phyloP scores from a whole-genome alignment of 805 yeast species.

The Saccharomycopsis sp. region DNA sequence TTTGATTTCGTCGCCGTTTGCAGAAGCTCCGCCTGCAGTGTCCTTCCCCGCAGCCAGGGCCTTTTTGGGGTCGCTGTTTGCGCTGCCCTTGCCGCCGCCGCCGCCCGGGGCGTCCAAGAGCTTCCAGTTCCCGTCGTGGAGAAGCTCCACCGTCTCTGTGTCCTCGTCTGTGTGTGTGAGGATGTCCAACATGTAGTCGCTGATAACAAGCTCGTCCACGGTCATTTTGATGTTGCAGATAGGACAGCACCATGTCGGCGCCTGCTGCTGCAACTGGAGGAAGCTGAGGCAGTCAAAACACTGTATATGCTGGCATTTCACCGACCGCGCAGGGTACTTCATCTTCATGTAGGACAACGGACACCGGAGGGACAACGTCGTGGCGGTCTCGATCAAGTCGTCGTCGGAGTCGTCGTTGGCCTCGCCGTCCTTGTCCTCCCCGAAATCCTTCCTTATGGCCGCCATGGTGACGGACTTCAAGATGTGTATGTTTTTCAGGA shows the following conservation, averaged over 20 bases:
- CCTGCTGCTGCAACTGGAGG: constrained; percentile 66
- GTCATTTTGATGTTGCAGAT: constrained; percentile 54
- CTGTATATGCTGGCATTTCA: constrained; percentile 70
- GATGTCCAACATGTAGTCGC: constrained; percentile 66
- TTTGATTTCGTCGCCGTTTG: not conserved
- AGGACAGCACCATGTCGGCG: constrained; percentile 87
- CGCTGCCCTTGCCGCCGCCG: not conserved
- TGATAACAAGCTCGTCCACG: constrained; percentile 56
- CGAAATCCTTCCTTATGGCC: constrained; percentile 33
- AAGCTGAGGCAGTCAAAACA: constrained; percentile 82
- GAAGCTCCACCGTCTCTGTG: constrained; percentile 59
- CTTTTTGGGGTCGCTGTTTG: not conserved
- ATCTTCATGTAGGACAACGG: constrained; percentile 72
- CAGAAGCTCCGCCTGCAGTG: not conserved
- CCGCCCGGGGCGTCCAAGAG: not conserved
- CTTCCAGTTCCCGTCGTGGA: constrained; percentile 70
- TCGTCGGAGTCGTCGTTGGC: constrained; percentile 53
- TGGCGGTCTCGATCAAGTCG: constrained; percentile 60
- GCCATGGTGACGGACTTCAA: constrained; percentile 42
- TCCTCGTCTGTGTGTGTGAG: constrained; percentile 45
- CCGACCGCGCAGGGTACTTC: constrained; percentile 63
- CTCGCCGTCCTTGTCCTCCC: constrained; percentile 19
- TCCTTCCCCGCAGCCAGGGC: not conserved
- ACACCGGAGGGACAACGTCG: constrained; percentile 63
- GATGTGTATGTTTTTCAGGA: constrained; percentile 42